A percentile compares a stretch with the other conserved stretches of the same genome.
phyloP scores from a whole-genome alignment of 768 basidiomycete species.

The Tricholoma matsutake region DNA sequence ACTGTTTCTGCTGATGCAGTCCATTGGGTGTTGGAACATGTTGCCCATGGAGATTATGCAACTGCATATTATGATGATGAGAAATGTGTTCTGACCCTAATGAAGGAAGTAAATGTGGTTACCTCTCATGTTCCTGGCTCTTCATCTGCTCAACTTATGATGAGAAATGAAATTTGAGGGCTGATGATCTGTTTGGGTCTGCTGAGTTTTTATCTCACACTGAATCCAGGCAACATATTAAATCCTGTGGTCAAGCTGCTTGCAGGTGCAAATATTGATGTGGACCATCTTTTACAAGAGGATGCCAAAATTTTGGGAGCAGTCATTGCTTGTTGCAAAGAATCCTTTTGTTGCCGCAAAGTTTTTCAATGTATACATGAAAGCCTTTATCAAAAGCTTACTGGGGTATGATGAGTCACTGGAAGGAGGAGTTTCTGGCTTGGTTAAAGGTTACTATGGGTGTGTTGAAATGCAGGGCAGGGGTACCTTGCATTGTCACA shows the following conservation, averaged over 20 bases:
- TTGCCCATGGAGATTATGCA: slow-evolving; percentile 17
- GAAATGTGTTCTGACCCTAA: slow-evolving; percentile 16
- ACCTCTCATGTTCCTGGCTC: slow-evolving; percentile 29
- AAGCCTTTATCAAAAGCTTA: slow-evolving; percentile 26
- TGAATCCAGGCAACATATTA: slow-evolving; percentile 41
- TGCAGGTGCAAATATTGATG: slow-evolving; percentile 31
- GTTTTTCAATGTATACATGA: slow-evolving; percentile 31
- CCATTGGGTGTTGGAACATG: slow-evolving; percentile 26
- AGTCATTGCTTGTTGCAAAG: slow-evolving; percentile 8
- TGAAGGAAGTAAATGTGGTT: slow-evolving; percentile 19
- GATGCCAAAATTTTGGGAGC: slow-evolving; percentile 24
- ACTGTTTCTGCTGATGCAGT: slow-evolving; percentile 64
- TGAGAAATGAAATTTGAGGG: slow-evolving; percentile 37
- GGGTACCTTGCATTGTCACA: slow-evolving; percentile 35
- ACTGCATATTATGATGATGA: slow-evolving; percentile 25
- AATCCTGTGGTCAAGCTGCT: slow-evolving; percentile 39
- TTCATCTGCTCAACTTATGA: slow-evolving; percentile 18
- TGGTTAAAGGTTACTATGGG: slow-evolving; percentile 28
- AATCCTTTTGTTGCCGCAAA: slow-evolving; percentile 30
- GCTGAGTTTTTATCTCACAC: slow-evolving; percentile 41
- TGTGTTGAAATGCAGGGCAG: slow-evolving; percentile 35
- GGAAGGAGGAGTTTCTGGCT: slow-evolving; percentile 22
- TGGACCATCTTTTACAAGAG: slow-evolving; percentile 26
- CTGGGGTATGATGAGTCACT: slow-evolving; percentile 13
- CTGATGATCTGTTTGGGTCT: slow-evolving; percentile 32